Conservation (phyloP, 2,329 filamentous ascomycete genomes). For the Ascochyta viciae-villosae region DNA sequence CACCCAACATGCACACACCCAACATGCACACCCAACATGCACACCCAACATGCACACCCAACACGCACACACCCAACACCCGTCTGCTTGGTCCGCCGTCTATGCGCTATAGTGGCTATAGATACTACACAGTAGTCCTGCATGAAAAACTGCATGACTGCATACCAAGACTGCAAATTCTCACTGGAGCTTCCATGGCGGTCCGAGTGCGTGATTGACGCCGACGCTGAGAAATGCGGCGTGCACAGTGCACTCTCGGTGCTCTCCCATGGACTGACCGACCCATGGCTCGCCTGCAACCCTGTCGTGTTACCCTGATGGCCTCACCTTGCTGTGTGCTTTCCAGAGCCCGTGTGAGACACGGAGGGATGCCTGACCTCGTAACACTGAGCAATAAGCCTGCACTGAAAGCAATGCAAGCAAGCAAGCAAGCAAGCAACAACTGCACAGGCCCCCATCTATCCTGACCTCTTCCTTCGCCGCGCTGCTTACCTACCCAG, state of each 20-base stretch:
- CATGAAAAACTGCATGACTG: not conserved
- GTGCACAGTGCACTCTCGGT: not conserved
- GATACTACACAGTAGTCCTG: not conserved
- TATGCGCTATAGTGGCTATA: too few species aligned
- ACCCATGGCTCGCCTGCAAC: slow-evolving; percentile 10
- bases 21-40: too few species aligned
- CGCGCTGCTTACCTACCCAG: slow-evolving; percentile 1
- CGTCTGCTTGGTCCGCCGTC: too few species aligned
- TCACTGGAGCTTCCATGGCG: not conserved
- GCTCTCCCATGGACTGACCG: not conserved
- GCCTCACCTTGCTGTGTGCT: not conserved
- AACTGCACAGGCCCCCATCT: not conserved
- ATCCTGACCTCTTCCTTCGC: too few species aligned
- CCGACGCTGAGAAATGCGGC: slow-evolving; percentile 15
- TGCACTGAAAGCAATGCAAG: not conserved
- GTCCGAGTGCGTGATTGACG: slow-evolving; percentile 7
- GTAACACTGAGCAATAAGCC: not conserved
- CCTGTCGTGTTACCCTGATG: slow-evolving; percentile 14
- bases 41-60: too few species aligned
- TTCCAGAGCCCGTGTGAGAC: too few species aligned
- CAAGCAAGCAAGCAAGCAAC: not conserved
- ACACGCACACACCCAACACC: too few species aligned
- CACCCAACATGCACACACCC: too few species aligned
- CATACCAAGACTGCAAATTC: not conserved
- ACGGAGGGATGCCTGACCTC: not conserved